Base-by-base conservation (phyloP, 306 rosid species). In the Rosa lucieae region DNA sequence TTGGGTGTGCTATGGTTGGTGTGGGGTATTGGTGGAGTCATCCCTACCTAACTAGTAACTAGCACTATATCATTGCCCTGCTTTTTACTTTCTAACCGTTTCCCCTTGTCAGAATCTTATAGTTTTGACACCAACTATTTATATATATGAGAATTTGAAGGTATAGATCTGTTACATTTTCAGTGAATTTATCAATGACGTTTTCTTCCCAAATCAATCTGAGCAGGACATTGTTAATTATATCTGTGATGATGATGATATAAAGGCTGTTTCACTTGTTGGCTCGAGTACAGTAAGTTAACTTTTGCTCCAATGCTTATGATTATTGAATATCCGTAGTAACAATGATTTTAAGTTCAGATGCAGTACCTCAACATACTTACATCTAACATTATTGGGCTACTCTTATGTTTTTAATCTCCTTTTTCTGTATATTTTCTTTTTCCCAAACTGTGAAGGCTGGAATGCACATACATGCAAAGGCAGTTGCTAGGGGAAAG, bases 211-310 rank as follows among this genome's bases (percentile, higher is more conserved):
- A 74, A 72, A 77, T 67, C 23, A 58, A 72, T 81, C 81, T 72
- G 68, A 55, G 73, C 90, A 92, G 94, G 94, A 90, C 46, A 71
- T 88, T 66, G 81, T 87, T 62, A 80, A 89, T 75, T 82, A 83
- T 78, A 81, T 92, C 71, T 89, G 97, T 53, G 91, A 89, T 74
- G 94, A 92, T 39, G 91, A 84, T 46, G 92, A 92, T 71, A 87
- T 92, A 73, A 88, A 88, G 85, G 94, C 92, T 46, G 81, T 92
- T 73, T 88, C 94, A 8, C 85, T 89, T 29, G 69, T 80, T 65
- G 89, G 92, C 81, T 78, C 94, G 70, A 84, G 76, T 80, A 46
- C 84, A 13, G 94, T 90, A 92, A 92, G 97, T 83, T 75, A 35
- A 48, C 70, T 52, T 71, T 68, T 75, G 37, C 52, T 58, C 74